Evolutionary conservation across 2,329 filamentous ascomycete genomes (phyloP), one percentile per base, ranked within the genome.

Genomic region (Dryadomyces sulphureus): DNA sequence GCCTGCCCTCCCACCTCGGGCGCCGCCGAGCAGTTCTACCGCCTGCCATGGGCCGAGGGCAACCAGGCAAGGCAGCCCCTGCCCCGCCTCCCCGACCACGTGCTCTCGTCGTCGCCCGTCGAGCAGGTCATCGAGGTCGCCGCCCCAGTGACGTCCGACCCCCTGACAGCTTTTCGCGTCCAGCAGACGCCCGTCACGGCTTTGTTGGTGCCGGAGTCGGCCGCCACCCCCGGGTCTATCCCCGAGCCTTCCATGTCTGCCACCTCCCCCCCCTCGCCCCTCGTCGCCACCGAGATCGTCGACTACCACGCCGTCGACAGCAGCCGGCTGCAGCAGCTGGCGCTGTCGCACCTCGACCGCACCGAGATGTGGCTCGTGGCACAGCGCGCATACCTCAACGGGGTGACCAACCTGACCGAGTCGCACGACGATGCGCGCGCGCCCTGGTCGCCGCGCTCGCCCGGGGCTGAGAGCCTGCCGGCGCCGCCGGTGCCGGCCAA

Each of bases 1-100:
- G 58, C 69, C 51, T 64, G 66, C 3, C 77, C 78, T 1, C 88
- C 88, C 1, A 90, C 86, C 0, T 94, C 90, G 1, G 86, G 87
- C 25, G 88, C 83, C n/a, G 90, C 90, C 9, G 86, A 94, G 59
- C 78, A 83, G 51, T 96, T 95, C 57, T 96, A 96, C 65, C 80
- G 82, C 51, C 73, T 82, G 24, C 88, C 89, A 3, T 95, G 88
- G 81, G 72, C n/a, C 47, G 45, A 69, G 52, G 63, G 64, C 20
- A 60, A 67, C 43, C 51, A 64, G 7, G 56, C 59, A 34, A 61
- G 63, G 22, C 59, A 44, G 41, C 30, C 51, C 4, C 27, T 3
- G 27, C 27, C 7, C 4, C 27, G 27, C 5, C 27, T 9, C 27
- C n/a, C n/a, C n/a, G n/a, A 32, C 16, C 27, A 32, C 27, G 27